Evolutionary conservation across 805 yeast species (phyloP), one percentile per base, ranked within the genome.

Genomic region (Tetrapisispora arboricola): DNA sequence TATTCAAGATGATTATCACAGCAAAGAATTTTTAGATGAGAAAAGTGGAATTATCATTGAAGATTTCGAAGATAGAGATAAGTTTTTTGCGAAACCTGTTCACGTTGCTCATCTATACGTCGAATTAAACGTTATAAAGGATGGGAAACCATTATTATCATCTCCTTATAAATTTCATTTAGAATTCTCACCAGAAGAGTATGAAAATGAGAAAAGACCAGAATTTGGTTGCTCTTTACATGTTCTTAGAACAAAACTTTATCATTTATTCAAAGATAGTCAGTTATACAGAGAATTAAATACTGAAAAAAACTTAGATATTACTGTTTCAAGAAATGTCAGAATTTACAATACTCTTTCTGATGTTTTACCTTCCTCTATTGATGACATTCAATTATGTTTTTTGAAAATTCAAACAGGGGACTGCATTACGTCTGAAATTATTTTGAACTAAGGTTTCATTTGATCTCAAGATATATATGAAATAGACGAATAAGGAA

Each of bases 111-210:
- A 82, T 58, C 66, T 81, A 1, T 76, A 76, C 46, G 72, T 77
- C 6, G 61, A 72, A 20, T 65, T 81, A 38, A 72, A 76, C 41
- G 53, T 75, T 3, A 18, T 53, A 6, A 45, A 49, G 4, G 45
- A 50, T 7, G 40, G 44, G 12, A 39, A 65, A 17, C 40, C 49
- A 4, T 33, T 54, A 12, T 39, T 56, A 19, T 46, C 48, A 6
- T 58, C 54, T 19, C 71, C 75, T 2, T 46, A 81, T 25, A 66
- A 65, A 20, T 84, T 78, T 55, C 83, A 82, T 57, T 70, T 82
- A 49, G 94, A 84, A 55, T 84, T 84, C 59, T 75, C 84, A 24
- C 92, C 94, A 0, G 88, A 80, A 49, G 94, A 84, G 51, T 84
- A 76, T 54, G 76, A 75, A 45, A 57, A 57, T 26, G 64, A 61